Conservation (phyloP, 164 flowering plant species). For the Brasenia schreberi region DNA sequence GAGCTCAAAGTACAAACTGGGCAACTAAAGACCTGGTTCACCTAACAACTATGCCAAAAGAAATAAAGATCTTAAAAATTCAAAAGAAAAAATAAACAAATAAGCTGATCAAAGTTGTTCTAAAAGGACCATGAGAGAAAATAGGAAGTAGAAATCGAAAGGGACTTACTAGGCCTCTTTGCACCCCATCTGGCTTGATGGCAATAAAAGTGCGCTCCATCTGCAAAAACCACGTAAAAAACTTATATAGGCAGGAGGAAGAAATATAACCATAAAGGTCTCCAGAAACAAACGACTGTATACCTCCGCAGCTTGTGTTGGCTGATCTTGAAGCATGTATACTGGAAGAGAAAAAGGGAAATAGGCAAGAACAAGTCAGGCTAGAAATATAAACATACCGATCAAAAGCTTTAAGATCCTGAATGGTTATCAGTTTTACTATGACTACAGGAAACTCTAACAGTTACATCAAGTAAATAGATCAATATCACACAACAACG, state of each 20-base stretch:
- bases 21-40: no score
- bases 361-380: slow-evolving; percentile 1
- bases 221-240: slow-evolving; percentile 18
- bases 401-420: no score
- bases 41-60: no score
- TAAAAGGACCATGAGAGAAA: background rate
- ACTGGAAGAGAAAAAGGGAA: slow-evolving; percentile 25
- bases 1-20: no score
- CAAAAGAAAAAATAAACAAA: no score
- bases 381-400: no score
- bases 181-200: slow-evolving; percentile 98
- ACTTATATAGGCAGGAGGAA: background rate
- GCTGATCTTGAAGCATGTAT: slow-evolving; percentile 90
- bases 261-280: background rate
- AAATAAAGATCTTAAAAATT: no score
- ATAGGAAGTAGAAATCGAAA: background rate
- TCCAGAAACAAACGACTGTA: background rate
- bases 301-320: slow-evolving; percentile 94
- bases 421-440: no score
- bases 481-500: no score
- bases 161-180: slow-evolving; percentile 84
- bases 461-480: no score
- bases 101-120: no score
- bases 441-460: no score
- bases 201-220: slow-evolving; percentile 95